Percentiles rank a stretch among this genome's conserved stretches.
phyloP scores from a whole-genome alignment of 495 filamentous ascomycete species.

The Penicillium ucsense region DNA sequence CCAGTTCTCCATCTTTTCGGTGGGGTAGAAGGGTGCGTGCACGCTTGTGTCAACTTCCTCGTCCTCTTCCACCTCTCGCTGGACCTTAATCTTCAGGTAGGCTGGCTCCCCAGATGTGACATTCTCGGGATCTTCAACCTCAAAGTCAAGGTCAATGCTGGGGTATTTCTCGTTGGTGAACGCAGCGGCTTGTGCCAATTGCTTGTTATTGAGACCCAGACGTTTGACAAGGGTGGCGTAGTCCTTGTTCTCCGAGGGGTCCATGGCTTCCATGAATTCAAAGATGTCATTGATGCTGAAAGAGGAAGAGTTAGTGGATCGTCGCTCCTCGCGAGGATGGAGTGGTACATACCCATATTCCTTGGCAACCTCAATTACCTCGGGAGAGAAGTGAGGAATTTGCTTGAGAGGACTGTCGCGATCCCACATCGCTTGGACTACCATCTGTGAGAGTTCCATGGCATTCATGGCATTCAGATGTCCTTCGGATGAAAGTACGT shows the following conservation, averaged over 20 bases:
- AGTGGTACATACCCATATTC: slow-evolving; percentile 57
- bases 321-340: neutral
- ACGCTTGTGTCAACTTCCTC: slow-evolving; percentile 74
- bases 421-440: slow-evolving; percentile 98
- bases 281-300: slow-evolving; percentile 76
- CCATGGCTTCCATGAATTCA: slow-evolving; percentile 99
- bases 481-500: slow-evolving; percentile 92
- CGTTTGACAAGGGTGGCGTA: slow-evolving; percentile 65
- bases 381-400: slow-evolving; percentile 85
- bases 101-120: slow-evolving; percentile 72
- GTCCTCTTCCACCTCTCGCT: slow-evolving; percentile 71
- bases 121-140: slow-evolving; percentile 70
- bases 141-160: slow-evolving; percentile 80
- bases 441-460: slow-evolving; percentile 99
- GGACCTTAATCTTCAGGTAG: slow-evolving; percentile 77
- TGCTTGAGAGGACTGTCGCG: slow-evolving; percentile 94
- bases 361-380: slow-evolving; percentile 74
- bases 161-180: slow-evolving; percentile 98
- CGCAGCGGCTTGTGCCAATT: slow-evolving; percentile 76
- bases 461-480: slow-evolving; percentile 95
- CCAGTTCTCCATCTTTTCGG: slow-evolving; percentile 95
- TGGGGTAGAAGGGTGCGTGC: slow-evolving; percentile 92
- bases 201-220: slow-evolving; percentile 68
- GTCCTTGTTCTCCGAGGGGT: slow-evolving; percentile 76
- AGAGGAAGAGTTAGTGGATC: slow-evolving; percentile 25